Evolutionary conservation across 352 stramenopile species (phyloP), one percentile per base, ranked within the genome.

Genomic region (Phytopythium montanum): DNA sequence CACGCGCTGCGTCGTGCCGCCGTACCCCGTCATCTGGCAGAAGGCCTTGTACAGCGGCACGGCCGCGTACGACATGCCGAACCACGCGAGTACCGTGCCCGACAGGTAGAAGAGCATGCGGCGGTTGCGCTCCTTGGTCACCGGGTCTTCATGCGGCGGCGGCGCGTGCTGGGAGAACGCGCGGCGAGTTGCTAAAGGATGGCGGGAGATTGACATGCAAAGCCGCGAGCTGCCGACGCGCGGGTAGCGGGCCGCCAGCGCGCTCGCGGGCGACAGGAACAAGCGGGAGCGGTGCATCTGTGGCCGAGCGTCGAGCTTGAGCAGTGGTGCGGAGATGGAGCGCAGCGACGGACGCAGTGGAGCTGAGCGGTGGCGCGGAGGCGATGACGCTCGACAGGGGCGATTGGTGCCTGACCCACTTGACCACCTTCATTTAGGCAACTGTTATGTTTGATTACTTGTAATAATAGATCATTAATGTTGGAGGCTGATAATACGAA

Each of bases 31-130:
- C 60, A 97, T 93, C 69, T 99, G 96, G 73, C 97, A 99, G 69
- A 99, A 99, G 36, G 98, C 95, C 72, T 99, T 99, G 83, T 99
- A 99, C 42, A 99, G 72, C 49, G 97, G 97, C 34, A 99, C 97
- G 18, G 97, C 90, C 6, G 96, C 97, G 65, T 99, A 99, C 45
- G 92, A 97, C 28, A 98, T 76, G 14, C 96, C 97, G 2, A 99
- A 60, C 50, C 91, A 96, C 12, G 91, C 91, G 21, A 99, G 79
- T 1, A 97, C 95, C 23, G 98, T 85, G n/a, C 94, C 88, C 0
- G 85, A 63, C 38, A 96, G 79, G 81, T 99, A 99, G 54, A 98
- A 89, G 56, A 97, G 76, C 38, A 95, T 77, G 52, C 91, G 90
- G 6, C 87, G 69, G 68, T 99, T 99, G 59, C 86, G 79, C 66